phyloP scores from a whole-genome alignment of 1,284 basidiomycete species.

The Mycosarcoma mackinlayi region DNA sequence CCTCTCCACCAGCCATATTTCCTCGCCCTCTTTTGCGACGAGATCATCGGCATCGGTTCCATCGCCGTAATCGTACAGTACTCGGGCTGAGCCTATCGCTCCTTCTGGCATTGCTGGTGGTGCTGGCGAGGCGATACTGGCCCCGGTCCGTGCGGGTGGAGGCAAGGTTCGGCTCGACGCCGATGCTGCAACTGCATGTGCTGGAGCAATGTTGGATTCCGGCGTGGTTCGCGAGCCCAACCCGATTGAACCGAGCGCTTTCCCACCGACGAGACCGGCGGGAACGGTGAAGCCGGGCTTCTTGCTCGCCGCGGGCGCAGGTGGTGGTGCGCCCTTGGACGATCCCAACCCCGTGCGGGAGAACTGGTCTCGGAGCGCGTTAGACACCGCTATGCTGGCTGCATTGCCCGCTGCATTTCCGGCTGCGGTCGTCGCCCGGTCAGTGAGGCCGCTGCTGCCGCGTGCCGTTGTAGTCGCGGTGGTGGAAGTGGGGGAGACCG shows the following conservation, averaged over 20 bases:
- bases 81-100: conserved; percentile 22
- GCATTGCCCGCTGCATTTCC: conserved; percentile 36
- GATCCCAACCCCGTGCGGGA: conserved; percentile 19
- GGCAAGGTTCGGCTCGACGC: conserved; percentile 19
- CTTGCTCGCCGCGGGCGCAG: conserved; percentile 10
- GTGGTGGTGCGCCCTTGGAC: conserved; percentile 18
- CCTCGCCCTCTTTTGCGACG: conserved; percentile 42
- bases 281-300: conserved; percentile 19
- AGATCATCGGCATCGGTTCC: conserved; percentile 56
- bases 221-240: conserved; percentile 11
- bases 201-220: background rate
- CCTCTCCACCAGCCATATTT: conserved; percentile 47
- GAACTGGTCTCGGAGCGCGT: conserved; percentile 30
- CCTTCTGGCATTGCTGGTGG: conserved; percentile 6
- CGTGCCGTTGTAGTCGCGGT: background rate
- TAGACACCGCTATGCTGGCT: conserved; percentile 17
- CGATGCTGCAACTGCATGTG: background rate
- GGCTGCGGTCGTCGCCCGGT: conserved; percentile 23
- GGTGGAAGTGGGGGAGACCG: background rate
- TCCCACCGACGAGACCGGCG: conserved; percentile 13
- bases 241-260: conserved; percentile 14
- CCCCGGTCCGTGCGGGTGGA: conserved; percentile 21
- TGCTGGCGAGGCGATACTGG: conserved; percentile 5
- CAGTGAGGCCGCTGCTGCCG: conserved; percentile 11
- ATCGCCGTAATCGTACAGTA: conserved; percentile 47